Evolutionary conservation across 768 basidiomycete genomes (phyloP).

Genomic region (Suillus placidus): DNA sequence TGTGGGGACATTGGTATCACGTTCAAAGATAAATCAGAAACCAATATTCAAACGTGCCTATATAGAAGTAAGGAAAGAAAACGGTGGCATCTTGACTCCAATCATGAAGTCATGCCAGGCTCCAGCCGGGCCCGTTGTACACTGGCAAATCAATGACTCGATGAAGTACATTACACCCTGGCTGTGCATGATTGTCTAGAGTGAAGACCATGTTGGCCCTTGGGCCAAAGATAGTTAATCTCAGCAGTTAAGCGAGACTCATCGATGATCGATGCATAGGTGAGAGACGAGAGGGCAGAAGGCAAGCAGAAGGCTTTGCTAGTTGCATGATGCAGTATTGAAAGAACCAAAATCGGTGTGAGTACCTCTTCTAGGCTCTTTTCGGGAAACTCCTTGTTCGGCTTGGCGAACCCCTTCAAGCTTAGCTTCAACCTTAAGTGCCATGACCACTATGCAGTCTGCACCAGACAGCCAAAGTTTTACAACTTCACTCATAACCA

Average conservation of each 20-base stretch:
- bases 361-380: too few species aligned
- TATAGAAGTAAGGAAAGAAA: background rate
- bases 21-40: background rate
- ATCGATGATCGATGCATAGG: background rate
- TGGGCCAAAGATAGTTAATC: background rate
- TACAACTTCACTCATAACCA: too few species aligned
- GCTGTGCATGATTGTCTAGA: background rate
- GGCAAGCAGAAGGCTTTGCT: background rate
- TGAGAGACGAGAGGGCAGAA: background rate
- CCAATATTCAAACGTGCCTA: background rate
- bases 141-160: background rate
- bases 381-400: too few species aligned
- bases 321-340: background rate
- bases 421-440: too few species aligned
- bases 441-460: too few species aligned
- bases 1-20: background rate
- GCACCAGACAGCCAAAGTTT: too few species aligned
- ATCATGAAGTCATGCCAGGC: background rate
- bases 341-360: too few species aligned
- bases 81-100: background rate
- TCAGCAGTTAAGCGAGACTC: background rate
- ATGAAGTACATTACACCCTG: background rate
- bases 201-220: background rate
- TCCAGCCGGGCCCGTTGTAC: background rate
- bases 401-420: too few species aligned